A percentile compares a stretch with the other conserved stretches of the same genome.
These are phyloP conservation scores for Beauveria pseudobassiana DNA, from an alignment of 2,329 filamentous ascomycete genomes.

Conservation along the genomic window DNA sequence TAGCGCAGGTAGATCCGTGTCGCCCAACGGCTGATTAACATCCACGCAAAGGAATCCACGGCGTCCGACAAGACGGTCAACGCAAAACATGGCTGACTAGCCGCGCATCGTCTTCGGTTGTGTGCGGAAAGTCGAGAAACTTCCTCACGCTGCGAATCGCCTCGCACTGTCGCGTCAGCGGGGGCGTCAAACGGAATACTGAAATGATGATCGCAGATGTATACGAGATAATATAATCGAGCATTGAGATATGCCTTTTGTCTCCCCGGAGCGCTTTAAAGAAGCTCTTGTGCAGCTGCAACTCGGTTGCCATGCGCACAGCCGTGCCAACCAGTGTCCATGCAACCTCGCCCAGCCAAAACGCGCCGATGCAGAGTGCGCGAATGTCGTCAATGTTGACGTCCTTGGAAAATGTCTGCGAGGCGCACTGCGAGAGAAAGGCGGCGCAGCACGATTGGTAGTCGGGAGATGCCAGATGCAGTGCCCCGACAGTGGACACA, in stretches of 20 bases:
- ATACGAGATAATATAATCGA: constrained; percentile 47
- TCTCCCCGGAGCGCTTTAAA: constrained; percentile 38
- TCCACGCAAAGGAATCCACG: constrained; percentile 12
- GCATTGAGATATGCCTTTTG: constrained; percentile 44
- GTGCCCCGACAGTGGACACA: constrained; percentile 11
- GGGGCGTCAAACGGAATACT: constrained; percentile 25
- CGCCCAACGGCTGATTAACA: constrained; percentile 6
- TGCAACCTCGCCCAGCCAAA: constrained; percentile 54
- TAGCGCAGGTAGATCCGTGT: constrained; percentile 12
- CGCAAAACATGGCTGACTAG: constrained; percentile 17
- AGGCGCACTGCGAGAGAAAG: constrained; percentile 10
- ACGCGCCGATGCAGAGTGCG: constrained; percentile 53
- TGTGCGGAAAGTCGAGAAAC: constrained; percentile 19
- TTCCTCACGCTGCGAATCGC: constrained; percentile 19
- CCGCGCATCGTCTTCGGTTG: constrained; percentile 15
- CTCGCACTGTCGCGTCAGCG: constrained; percentile 19
- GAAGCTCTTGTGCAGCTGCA: constrained; percentile 47
- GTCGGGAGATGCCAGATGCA: constrained; percentile 10
- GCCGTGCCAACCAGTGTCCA: constrained; percentile 55
- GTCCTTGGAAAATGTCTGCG: constrained; percentile 18
- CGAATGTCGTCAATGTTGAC: constrained; percentile 52
- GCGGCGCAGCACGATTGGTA: constrained; percentile 9
- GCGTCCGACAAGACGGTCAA: constrained; percentile 12
- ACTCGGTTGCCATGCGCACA: constrained; percentile 49
- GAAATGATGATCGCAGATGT: constrained; percentile 26